phyloP scores from a whole-genome alignment of 768 basidiomycete species.

The Naematelia aurantialba region DNA sequence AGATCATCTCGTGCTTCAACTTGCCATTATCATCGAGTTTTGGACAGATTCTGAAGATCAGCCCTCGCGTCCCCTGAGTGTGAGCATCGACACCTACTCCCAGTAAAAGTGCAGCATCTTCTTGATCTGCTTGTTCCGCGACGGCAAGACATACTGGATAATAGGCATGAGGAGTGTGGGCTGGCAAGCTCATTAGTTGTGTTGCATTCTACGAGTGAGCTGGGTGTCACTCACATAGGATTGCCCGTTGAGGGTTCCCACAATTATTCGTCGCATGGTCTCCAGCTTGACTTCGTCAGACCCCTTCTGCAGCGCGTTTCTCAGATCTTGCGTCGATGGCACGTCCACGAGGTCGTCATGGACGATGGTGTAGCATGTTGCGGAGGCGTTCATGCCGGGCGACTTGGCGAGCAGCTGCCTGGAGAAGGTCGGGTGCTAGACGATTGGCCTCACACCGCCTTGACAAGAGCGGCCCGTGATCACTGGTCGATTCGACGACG shows the following conservation, averaged over 20 bases:
- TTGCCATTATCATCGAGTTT: constrained; percentile 96
- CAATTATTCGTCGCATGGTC: constrained; percentile 88
- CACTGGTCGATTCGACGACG: too few species aligned
- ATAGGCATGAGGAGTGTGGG: constrained; percentile 94
- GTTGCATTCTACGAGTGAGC: background rate
- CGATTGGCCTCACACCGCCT: too few species aligned
- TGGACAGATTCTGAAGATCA: constrained; percentile 88
- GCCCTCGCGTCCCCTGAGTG: background rate
- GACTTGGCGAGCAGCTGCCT: background rate
- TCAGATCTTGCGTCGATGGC: constrained; percentile 76
- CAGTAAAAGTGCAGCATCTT: constrained; percentile 65
- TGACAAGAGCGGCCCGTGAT: too few species aligned
- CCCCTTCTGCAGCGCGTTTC: constrained; percentile 83
- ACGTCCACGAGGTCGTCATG: constrained; percentile 52
- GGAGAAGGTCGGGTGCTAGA: background rate
- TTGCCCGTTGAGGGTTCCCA: constrained; percentile 91
- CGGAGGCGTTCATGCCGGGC: constrained; percentile 41
- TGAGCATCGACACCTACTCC: constrained; percentile 41
- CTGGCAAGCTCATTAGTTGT: constrained; percentile 52
- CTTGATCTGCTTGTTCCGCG: constrained; percentile 92
- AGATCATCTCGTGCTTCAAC: constrained; percentile 99
- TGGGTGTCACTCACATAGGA: constrained; percentile 62
- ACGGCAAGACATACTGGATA: constrained; percentile 96
- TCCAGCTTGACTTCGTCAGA: constrained; percentile 95
- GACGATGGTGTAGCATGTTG: constrained; percentile 50